Conservation (phyloP, 805 yeast species). For the Wickerhamomyces chambardii region DNA sequence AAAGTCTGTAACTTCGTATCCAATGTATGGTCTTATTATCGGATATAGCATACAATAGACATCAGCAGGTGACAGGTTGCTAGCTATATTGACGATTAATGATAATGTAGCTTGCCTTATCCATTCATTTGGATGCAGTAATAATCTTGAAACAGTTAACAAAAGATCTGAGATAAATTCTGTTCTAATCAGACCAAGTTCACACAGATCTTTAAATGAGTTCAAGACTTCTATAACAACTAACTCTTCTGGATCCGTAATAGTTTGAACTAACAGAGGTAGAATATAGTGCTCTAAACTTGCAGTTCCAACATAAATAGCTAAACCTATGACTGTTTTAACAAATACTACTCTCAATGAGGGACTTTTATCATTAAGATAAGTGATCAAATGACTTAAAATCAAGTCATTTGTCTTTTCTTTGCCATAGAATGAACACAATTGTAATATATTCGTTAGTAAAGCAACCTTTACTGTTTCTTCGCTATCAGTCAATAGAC, state of each 20-base stretch:
- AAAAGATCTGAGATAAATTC: slow-evolving; percentile 47
- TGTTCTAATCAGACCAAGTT: slow-evolving; percentile 45
- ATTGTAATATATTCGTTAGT: slow-evolving; percentile 59
- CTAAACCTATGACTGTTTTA: slow-evolving; percentile 59
- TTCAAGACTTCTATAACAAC: slow-evolving; percentile 66
- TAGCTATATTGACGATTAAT: slow-evolving; percentile 53
- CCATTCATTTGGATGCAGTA: slow-evolving; percentile 84
- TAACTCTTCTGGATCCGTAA: slow-evolving; percentile 76
- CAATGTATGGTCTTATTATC: slow-evolving; percentile 63
- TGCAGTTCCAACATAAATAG: slow-evolving; percentile 73
- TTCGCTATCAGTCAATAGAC: slow-evolving; percentile 61
- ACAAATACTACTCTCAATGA: slow-evolving; percentile 65
- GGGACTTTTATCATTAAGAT: slow-evolving; percentile 70
- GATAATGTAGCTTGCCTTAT: slow-evolving; percentile 61
- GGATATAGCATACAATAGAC: slow-evolving; percentile 80
- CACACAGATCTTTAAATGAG: slow-evolving; percentile 45
- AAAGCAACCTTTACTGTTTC: slow-evolving; percentile 62
- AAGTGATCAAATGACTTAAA: slow-evolving; percentile 85
- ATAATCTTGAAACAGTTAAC: slow-evolving; percentile 39
- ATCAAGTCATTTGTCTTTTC: slow-evolving; percentile 85
- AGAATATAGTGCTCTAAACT: slow-evolving; percentile 82
- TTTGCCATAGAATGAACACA: slow-evolving; percentile 77
- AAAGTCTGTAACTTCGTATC: slow-evolving; percentile 66
- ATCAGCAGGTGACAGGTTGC: slow-evolving; percentile 66
- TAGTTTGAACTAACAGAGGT: slow-evolving; percentile 77